A percentile compares a stretch with the other conserved stretches of the same genome.
Evolutionary conservation across 805 yeast species (phyloP).

Genomic region (Yarrowia hollandica): DNA sequence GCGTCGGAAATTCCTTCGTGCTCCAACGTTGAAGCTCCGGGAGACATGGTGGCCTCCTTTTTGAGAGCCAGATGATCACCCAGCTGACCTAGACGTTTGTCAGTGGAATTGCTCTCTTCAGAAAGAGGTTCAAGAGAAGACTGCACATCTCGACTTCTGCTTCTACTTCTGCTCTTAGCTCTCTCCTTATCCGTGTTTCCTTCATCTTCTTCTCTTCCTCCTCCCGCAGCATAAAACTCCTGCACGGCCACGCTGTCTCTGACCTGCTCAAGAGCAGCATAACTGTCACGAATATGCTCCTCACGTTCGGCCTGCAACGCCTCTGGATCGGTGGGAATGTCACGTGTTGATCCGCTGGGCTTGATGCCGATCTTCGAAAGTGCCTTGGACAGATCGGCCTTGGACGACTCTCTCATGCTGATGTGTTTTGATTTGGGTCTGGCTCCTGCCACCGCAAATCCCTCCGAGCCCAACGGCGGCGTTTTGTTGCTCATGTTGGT

Average conservation of each 20-base stretch:
- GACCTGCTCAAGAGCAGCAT: constrained; percentile 16
- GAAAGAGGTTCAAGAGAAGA: background rate
- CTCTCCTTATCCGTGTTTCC: background rate
- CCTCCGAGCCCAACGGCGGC: constrained; percentile 8
- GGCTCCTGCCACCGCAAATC: background rate
- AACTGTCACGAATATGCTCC: constrained; percentile 25
- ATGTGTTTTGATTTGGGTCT: constrained; percentile 13
- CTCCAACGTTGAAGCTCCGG: background rate
- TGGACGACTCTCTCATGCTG: constrained; percentile 15
- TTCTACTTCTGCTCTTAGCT: background rate
- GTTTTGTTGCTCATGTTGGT: background rate
- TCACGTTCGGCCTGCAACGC: constrained; percentile 4
- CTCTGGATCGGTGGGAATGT: background rate
- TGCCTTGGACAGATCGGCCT: constrained; percentile 16
- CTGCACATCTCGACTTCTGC: background rate
- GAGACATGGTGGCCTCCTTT: background rate
- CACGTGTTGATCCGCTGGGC: background rate
- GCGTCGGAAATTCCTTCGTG: constrained; percentile 14
- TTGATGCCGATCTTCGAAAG: constrained; percentile 27
- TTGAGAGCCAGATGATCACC: background rate
- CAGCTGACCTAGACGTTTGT: background rate
- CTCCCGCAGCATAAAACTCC: constrained; percentile 10
- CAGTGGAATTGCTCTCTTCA: background rate
- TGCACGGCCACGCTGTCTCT: background rate
- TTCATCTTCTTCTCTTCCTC: background rate